phyloP scores from a whole-genome alignment of 2,329 filamentous ascomycete genomes.

The Ophiostoma sp. region DNA sequence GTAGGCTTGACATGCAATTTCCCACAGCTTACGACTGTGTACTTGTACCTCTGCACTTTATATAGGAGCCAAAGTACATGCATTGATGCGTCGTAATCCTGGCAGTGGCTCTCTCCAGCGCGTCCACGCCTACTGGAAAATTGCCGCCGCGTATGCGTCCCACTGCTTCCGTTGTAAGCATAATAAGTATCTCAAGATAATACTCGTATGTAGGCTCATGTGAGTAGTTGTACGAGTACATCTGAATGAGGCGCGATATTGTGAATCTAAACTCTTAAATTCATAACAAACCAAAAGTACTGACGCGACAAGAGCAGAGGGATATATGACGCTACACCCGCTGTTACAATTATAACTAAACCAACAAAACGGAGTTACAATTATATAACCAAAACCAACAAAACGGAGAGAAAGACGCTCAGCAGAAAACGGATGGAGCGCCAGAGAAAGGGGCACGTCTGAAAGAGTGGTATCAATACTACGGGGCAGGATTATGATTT shows the following conservation, averaged over 20 bases:
- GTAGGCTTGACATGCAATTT: not conserved
- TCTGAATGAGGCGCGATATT: not conserved
- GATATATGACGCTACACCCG: not conserved
- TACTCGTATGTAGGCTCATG: too few species aligned
- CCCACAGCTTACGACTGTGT: not conserved
- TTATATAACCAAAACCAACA: not conserved
- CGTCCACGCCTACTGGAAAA: not conserved
- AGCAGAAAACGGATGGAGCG: too few species aligned
- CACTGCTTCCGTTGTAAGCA: not conserved
- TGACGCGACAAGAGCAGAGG: not conserved
- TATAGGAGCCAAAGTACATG: not conserved
- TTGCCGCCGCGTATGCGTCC: slow-evolving; percentile 11
- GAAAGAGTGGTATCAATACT: not conserved
- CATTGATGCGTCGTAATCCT: not conserved
- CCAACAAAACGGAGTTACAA: not conserved
- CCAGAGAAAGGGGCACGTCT: too few species aligned
- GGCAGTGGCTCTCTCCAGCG: not conserved
- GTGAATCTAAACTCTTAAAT: not conserved
- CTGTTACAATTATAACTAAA: too few species aligned
- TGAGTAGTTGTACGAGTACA: too few species aligned
- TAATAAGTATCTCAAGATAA: too few species aligned
- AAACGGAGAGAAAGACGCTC: not conserved
- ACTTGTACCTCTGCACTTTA: not conserved
- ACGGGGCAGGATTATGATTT: not conserved
- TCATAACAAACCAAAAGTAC: not conserved